Conservation (phyloP, 2,329 filamentous ascomycete species). For the Xylariaceae sp. region DNA sequence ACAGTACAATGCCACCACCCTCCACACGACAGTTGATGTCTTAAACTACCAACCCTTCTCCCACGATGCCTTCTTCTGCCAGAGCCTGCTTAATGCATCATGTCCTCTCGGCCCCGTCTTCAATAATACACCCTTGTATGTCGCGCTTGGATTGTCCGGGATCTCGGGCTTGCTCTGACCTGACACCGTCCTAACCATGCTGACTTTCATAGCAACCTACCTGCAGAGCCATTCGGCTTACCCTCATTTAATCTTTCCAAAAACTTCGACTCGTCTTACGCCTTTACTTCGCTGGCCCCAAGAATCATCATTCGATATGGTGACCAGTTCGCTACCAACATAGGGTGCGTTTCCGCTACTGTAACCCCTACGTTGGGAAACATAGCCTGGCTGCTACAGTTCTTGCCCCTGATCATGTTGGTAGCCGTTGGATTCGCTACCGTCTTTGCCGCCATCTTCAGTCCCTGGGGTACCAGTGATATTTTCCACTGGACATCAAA, state of each 20-base stretch:
- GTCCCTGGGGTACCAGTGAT: slow-evolving; percentile 88
- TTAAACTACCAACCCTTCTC: slow-evolving; percentile 69
- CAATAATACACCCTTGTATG: slow-evolving; percentile 39
- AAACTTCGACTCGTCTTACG: slow-evolving; percentile 74
- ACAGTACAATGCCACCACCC: slow-evolving; percentile 62
- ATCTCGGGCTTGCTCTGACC: not conserved
- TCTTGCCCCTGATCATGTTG: slow-evolving; percentile 72
- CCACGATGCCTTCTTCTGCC: slow-evolving; percentile 60
- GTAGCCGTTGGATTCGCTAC: slow-evolving; percentile 78
- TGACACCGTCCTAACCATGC: slow-evolving; percentile 8
- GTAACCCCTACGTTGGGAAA: slow-evolving; percentile 78
- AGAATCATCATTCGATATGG: slow-evolving; percentile 73
- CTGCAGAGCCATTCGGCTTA: slow-evolving; percentile 41
- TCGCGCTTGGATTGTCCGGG: slow-evolving; percentile 11
- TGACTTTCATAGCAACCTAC: slow-evolving; percentile 25
- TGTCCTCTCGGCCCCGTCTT: slow-evolving; percentile 79
- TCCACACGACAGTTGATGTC: slow-evolving; percentile 66
- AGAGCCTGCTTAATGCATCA: slow-evolving; percentile 50
- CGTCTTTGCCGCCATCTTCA: slow-evolving; percentile 76
- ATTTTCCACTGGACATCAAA: slow-evolving; percentile 97
- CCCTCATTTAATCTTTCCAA: slow-evolving; percentile 70
- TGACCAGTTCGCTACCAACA: slow-evolving; percentile 53
- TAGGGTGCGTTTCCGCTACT: slow-evolving; percentile 77
- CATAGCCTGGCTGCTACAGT: slow-evolving; percentile 64
- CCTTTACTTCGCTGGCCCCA: slow-evolving; percentile 75